phyloP scores from a whole-genome alignment of 2,329 filamentous ascomycete species.

The Colletotrichum siamense region DNA sequence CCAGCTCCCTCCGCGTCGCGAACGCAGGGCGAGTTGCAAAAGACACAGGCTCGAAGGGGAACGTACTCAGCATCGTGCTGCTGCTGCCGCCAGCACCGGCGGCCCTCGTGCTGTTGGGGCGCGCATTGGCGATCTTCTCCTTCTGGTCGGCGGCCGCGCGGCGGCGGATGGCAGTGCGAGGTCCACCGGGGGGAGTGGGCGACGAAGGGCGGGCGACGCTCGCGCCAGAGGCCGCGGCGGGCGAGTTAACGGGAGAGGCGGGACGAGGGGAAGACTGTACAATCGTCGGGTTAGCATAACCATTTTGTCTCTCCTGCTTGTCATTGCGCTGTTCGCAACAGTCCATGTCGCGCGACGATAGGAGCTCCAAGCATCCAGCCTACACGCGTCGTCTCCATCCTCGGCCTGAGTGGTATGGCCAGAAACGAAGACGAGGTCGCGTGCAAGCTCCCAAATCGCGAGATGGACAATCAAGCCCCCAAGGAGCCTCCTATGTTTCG shows the following conservation, averaged over 20 bases:
- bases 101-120: slow-evolving; percentile 89
- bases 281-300: not conserved
- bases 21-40: not conserved
- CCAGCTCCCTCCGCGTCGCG: not conserved
- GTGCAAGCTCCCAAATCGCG: not conserved
- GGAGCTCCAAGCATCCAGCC: not conserved
- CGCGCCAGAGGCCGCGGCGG: slow-evolving; percentile 67
- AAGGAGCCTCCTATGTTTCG: not conserved
- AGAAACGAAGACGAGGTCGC: not conserved
- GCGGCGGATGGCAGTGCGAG: slow-evolving; percentile 92
- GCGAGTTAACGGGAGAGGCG: slow-evolving; percentile 62
- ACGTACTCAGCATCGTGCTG: slow-evolving; percentile 97
- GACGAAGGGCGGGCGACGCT: slow-evolving; percentile 81
- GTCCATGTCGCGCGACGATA: not conserved
- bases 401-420: not conserved
- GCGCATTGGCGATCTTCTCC: slow-evolving; percentile 93
- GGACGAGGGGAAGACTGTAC: slow-evolving; percentile 63
- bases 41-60: not conserved
- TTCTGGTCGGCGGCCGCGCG: slow-evolving; percentile 97
- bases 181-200: slow-evolving; percentile 88
- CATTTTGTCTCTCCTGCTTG: not conserved
- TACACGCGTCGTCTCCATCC: not conserved
- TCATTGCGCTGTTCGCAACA: not conserved
- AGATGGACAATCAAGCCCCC: not conserved
- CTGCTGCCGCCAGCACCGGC: slow-evolving; percentile 95